phyloP scores from a whole-genome alignment of 495 filamentous ascomycete species.

The Cairneyella variabilis region DNA sequence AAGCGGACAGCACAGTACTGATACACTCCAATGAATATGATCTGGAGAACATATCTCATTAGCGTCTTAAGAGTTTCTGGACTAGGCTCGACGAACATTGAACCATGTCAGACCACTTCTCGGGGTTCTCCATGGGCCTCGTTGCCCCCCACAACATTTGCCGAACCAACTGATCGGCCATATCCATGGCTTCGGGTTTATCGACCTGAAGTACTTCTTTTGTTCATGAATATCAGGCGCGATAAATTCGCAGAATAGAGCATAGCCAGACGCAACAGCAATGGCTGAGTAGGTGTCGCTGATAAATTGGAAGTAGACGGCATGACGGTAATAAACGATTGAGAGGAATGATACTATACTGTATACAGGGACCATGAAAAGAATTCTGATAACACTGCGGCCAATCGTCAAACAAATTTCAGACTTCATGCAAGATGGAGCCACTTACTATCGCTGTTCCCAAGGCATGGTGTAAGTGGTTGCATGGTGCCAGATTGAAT shows the following conservation, averaged over 20 bases:
- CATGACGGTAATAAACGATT: constrained; percentile 72
- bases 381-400: constrained; percentile 73
- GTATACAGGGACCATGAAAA: constrained; percentile 89
- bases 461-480: constrained; percentile 76
- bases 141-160: constrained; percentile 61
- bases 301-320: constrained; percentile 77
- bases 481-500: constrained; percentile 72
- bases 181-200: constrained; percentile 69
- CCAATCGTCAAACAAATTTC: too few species aligned
- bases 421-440: too few species aligned
- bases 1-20: constrained; percentile 88
- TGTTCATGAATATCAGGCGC: constrained; percentile 76
- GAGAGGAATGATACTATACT: constrained; percentile 72
- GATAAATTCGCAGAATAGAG: constrained; percentile 81
- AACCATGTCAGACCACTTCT: constrained; percentile 90
- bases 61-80: too few species aligned
- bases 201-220: constrained; percentile 78
- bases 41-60: too few species aligned
- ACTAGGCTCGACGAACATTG: constrained; percentile 65
- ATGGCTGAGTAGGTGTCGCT: constrained; percentile 91
- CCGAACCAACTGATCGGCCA: constrained; percentile 68
- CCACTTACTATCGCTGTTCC: constrained; percentile 68
- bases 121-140: constrained; percentile 67
- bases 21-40: constrained; percentile 83
- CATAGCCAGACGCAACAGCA: constrained; percentile 85